A percentile compares a stretch with the other conserved stretches of the same genome.
phyloP scores from a whole-genome alignment of 2,329 filamentous ascomycete genomes.

The Microsporum ferrugineum region DNA sequence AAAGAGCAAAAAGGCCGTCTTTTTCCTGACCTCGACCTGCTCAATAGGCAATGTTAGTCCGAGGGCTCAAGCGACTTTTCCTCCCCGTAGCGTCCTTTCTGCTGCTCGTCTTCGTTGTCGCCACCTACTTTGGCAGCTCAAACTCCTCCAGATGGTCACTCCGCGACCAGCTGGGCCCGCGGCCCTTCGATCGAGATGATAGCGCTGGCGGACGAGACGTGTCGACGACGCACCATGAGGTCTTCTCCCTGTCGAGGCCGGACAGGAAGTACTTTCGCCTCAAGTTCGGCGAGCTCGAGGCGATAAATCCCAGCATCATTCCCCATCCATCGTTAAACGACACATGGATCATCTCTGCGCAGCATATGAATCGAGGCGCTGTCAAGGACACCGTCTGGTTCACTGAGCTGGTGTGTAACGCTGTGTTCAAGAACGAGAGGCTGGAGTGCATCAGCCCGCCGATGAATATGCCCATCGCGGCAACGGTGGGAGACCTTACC shows the following conservation, averaged over 20 bases:
- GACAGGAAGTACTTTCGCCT: slow-evolving; percentile 42
- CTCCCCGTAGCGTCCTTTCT: slow-evolving; percentile 6
- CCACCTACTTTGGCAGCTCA: not conserved
- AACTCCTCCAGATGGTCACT: not conserved
- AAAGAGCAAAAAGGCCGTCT: not conserved
- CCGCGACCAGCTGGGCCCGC: not conserved
- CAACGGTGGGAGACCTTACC: slow-evolving; percentile 32
- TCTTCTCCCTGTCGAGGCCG: slow-evolving; percentile 39
- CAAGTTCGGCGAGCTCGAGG: slow-evolving; percentile 33
- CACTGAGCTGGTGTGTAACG: slow-evolving; percentile 41
- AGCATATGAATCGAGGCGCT: slow-evolving; percentile 26
- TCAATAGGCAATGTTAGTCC: slow-evolving; percentile 11
- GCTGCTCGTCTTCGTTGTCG: slow-evolving; percentile 8
- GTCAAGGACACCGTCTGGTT: slow-evolving; percentile 25
- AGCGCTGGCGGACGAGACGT: slow-evolving; percentile 1
- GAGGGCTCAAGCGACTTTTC: slow-evolving; percentile 11
- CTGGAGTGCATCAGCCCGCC: slow-evolving; percentile 34
- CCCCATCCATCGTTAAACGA: slow-evolving; percentile 41
- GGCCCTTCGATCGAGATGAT: not conserved
- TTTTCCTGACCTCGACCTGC: not conserved
- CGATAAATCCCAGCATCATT: slow-evolving; percentile 48
- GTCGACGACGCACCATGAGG: slow-evolving; percentile 18
- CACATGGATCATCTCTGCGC: slow-evolving; percentile 42
- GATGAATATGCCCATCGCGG: slow-evolving; percentile 36
- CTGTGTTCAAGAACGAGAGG: slow-evolving; percentile 34